Base-by-base conservation (phyloP, 2,329 filamentous ascomycete genomes). In the Penicillium expansum region DNA sequence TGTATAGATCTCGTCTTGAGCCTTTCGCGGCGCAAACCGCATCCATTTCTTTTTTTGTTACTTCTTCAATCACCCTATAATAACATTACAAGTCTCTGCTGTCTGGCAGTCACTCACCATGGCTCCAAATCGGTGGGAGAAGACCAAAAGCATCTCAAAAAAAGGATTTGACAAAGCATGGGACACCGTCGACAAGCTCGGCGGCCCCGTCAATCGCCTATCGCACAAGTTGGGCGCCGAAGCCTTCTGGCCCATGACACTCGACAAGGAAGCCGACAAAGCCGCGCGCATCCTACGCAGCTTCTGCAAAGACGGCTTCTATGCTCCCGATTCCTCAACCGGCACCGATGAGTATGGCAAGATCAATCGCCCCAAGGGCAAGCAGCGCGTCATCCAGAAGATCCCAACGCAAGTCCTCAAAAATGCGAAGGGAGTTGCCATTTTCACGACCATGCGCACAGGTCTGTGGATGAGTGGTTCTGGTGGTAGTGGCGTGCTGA, bases 381-480 rank as follows among this genome's bases (percentile, higher is more conserved):
- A 84, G 68, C 86, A 88, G 64, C 80, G 77, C 64, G 82, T 88
- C 47, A 70, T 90, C 50, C 91, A 93, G 76, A 94, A 92, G 77
- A 97, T 97, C 29, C 93, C 93, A 0, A 79, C 87, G 56, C 83
- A 88, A 69, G 91, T 97, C 56, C 91, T 97, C 65, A 86, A 90
- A 69, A 90, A 94, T 76, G 92, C 92, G 29, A 91, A 93, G 64
- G 93, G 91, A 11, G 83, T 97, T 56, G 92, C 91, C 53, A 90
- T 97, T 64, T 97, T 97, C 77, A 96, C 92, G 0, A 96, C 91
- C 30, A 96, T 97, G 91, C 87, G 93, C 58, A 93, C 91, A 14
- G 93, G 93, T 13, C 79, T 97, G 32, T 96, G 92, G 90, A 82
- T 96, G 65, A 93, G 90, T 44, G 93, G 93, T 44, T 92, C 92